Evolutionary conservation across 2,329 filamentous ascomycete genomes (phyloP), one percentile per base, ranked within the genome.

Genomic region (Diaporthe helianthi): DNA sequence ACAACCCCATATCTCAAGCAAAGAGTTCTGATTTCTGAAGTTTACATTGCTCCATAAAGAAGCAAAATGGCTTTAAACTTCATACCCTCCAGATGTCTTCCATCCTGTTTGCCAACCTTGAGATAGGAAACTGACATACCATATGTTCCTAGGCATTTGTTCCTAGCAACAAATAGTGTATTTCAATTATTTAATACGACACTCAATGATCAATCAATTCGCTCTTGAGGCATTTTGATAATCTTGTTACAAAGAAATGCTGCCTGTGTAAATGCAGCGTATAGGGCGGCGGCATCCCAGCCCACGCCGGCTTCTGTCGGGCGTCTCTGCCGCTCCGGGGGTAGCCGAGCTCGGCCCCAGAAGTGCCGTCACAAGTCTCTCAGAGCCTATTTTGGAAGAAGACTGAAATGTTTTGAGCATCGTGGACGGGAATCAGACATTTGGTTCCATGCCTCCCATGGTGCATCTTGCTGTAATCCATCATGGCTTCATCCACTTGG

Each of bases 401-500:
- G 26, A 15, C 17, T n/a, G 22, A n/a, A n/a, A n/a, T n/a, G n/a
- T 31, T 61, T 36, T n/a, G 19, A 33, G 24, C 29, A 38, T 31
- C 38, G 38, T 31, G 17, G 19, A n/a, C 15, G 44, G 12, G 12
- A 9, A 31, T 9, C 7, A 15, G 5, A 6, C 10, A 1, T 22
- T 61, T 12, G 2, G 7, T 24, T 47, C 13, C 41, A 3, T 26
- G 29, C 29, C 15, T 49, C 13, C 31, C 6, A n/a, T 9, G 19
- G 15, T 22, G 8, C 6, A n/a, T 41, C 36, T 63, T n/a, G 26
- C 4, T 46, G 19, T 10, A 1, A 41, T 46, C 5, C 4, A 29
- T 5, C 1, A 71, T 71, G 69, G 15, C 63, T 2, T 44, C 49
- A 69, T 38, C 53, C 13, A 76, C 77, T 2, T 78, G 76, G 76